Percentiles rank a stretch among this genome's conserved stretches.
Evolutionary conservation across 345 rosid species (phyloP).

Genomic region (Hibiscus trionum): DNA sequence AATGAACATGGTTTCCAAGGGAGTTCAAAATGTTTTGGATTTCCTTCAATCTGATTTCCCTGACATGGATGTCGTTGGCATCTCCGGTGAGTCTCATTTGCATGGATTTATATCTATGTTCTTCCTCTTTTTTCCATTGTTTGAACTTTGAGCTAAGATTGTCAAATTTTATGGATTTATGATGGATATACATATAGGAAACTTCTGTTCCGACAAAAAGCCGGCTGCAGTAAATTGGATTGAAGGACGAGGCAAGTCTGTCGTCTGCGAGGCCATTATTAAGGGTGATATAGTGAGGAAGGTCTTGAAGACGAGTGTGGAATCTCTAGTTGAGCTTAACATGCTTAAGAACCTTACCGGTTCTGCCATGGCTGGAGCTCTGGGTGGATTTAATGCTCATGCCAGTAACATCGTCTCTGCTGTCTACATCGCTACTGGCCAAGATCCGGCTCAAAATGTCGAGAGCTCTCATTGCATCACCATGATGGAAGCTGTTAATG

Average conservation of each 20-base stretch:
- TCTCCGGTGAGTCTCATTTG: conserved; percentile 36
- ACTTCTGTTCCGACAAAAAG: conserved; percentile 67
- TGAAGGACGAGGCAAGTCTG: conserved; percentile 70
- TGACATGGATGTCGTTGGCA: conserved; percentile 65
- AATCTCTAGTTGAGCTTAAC: conserved; percentile 63
- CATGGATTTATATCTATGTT: neutral
- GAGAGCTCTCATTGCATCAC: conserved; percentile 77
- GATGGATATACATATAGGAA: conserved; percentile 40
- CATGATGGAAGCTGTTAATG: conserved; percentile 64
- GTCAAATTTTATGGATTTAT: neutral
- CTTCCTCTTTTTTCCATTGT: neutral
- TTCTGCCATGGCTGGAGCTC: conserved; percentile 70
- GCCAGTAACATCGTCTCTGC: conserved; percentile 64
- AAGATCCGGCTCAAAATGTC: conserved; percentile 70
- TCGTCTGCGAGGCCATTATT: conserved; percentile 65
- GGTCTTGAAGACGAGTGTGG: conserved; percentile 54
- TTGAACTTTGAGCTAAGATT: neutral
- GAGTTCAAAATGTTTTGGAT: conserved; percentile 63
- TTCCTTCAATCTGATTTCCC: conserved; percentile 54
- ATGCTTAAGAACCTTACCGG: conserved; percentile 69
- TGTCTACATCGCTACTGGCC: conserved; percentile 58
- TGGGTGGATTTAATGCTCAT: conserved; percentile 77
- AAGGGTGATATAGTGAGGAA: conserved; percentile 55
- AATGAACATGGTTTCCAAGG: conserved; percentile 81
- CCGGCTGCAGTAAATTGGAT: conserved; percentile 77